Conservation (phyloP, 108 stramenopile genomes). For the Skeletonema menzelii region DNA sequence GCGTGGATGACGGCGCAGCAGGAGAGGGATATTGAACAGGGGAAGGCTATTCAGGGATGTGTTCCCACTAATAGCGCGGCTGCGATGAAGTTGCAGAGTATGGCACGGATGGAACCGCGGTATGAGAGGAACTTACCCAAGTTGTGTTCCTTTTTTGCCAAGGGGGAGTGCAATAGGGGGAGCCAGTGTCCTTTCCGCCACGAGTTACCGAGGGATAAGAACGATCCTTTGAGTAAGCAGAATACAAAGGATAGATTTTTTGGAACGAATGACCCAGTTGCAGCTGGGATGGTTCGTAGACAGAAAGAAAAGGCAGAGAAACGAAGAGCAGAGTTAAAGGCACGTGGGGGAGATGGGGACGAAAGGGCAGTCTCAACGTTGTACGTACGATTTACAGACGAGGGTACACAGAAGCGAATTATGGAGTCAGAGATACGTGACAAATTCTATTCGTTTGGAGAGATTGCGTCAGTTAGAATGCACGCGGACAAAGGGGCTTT, state of each 20-base stretch:
- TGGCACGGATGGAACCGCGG: conserved; percentile 93
- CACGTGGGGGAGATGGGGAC: conserved; percentile 69
- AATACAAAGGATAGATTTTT: conserved; percentile 95
- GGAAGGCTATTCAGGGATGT: conserved; percentile 46
- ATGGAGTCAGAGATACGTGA: conserved; percentile 74
- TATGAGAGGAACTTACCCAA: conserved; percentile 96
- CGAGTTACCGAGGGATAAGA: conserved; percentile 93
- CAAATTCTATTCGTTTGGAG: conserved; percentile 83
- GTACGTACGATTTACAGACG: conserved; percentile 79
- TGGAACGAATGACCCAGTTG: conserved; percentile 93
- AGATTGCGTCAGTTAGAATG: conserved; percentile 80
- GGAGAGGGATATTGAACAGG: conserved; percentile 74
- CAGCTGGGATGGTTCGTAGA: conserved; percentile 78
- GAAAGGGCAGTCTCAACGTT: conserved; percentile 72
- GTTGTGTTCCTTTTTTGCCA: conserved; percentile 94
- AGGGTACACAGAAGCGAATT: conserved; percentile 53
- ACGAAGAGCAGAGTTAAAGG: conserved; percentile 58
- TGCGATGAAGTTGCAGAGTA: conserved; percentile 78
- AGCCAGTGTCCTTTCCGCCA: conserved; percentile 96
- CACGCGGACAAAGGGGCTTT: conserved; percentile 81
- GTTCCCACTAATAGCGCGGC: conserved; percentile 65
- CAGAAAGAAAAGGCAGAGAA: conserved; percentile 50
- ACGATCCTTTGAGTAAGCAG: conserved; percentile 91
- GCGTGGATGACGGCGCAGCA: conserved; percentile 84
- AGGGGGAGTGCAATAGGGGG: conserved; percentile 95